phyloP scores from a whole-genome alignment of 116 monocot species.

The Thalassia testudinum region DNA sequence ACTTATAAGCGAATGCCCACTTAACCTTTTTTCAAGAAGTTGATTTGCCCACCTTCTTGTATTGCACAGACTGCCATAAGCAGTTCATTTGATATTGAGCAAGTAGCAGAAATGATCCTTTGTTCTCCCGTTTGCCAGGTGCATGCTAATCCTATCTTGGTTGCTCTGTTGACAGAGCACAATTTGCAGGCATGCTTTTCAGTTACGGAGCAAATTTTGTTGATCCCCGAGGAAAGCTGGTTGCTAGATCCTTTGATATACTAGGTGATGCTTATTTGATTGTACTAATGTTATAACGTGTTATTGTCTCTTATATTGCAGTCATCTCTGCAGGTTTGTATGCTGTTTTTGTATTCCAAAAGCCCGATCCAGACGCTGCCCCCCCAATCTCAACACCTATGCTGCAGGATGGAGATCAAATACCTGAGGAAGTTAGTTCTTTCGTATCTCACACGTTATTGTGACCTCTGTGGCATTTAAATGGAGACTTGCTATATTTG shows the following conservation, averaged over 20 bases:
- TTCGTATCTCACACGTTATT: background rate
- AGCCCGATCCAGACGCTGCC: conserved; percentile 59
- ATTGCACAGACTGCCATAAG: no score
- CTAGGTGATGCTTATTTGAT: conserved; percentile 31
- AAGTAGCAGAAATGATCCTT: no score
- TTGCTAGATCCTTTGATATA: conserved; percentile 60
- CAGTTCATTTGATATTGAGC: no score
- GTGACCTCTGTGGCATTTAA: background rate
- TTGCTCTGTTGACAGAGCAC: conserved; percentile 26
- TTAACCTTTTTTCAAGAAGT: no score
- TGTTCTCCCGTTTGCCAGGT: no score
- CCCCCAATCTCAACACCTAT: conserved; percentile 48
- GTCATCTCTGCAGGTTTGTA: conserved; percentile 52
- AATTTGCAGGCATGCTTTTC: conserved; percentile 69
- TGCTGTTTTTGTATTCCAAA: conserved; percentile 81
- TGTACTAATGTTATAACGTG: background rate
- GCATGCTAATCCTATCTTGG: no score
- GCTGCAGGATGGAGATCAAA: conserved; percentile 23
- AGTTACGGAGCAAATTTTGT: conserved; percentile 57
- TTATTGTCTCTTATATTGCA: background rate
- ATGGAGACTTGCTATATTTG: background rate
- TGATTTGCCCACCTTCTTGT: no score
- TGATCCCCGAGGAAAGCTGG: conserved; percentile 84
- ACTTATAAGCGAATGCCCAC: no score
- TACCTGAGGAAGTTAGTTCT: conserved; percentile 44